Conservation (phyloP, 202 grass and related monocot genomes). For the Schoenoplectus tabernaemontani region DNA sequence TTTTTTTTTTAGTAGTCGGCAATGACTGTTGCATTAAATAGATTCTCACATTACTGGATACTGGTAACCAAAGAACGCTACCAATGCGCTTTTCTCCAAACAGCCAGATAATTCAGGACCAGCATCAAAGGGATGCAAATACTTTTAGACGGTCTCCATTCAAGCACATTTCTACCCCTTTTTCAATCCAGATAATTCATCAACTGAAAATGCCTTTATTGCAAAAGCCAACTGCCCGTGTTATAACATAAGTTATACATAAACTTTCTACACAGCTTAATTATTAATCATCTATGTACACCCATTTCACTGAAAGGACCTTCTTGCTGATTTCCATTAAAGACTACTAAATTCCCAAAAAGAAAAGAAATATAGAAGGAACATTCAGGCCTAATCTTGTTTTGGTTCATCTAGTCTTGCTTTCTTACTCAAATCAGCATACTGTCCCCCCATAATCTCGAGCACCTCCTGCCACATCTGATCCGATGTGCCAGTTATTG, state of each 20-base stretch:
- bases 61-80: background rate
- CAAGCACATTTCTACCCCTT: no score
- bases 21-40: background rate
- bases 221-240: background rate
- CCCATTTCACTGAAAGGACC: background rate
- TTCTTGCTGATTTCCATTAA: background rate
- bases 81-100: background rate
- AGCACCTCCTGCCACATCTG: conserved; percentile 74
- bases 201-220: background rate
- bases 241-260: conserved; percentile 3
- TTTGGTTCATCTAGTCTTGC: conserved; percentile 45
- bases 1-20: background rate
- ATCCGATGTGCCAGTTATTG: conserved; percentile 23
- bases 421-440: conserved; percentile 75
- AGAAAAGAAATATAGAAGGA: background rate
- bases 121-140: background rate
- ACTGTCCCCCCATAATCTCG: conserved; percentile 77
- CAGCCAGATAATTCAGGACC: background rate
- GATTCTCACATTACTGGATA: background rate
- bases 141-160: no score
- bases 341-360: background rate
- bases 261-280: background rate
- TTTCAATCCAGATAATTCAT: background rate
- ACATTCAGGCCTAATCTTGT: background rate
- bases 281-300: conserved; percentile 19